Conservation (phyloP, 495 filamentous ascomycete species). For the Halenospora varia region DNA sequence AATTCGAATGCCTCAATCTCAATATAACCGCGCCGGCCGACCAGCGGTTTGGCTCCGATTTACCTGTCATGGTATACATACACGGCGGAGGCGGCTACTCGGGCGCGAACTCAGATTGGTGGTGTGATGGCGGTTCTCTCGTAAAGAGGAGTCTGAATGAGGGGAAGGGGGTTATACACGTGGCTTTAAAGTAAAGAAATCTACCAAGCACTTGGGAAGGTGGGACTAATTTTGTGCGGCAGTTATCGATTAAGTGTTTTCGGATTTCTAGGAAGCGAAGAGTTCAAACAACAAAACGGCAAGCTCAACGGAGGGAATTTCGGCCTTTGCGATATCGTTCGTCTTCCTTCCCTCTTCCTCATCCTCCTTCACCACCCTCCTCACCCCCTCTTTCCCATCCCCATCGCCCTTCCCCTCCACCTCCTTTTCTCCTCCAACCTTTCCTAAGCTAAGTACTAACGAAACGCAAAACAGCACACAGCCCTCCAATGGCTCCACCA, state of each 20-base stretch:
- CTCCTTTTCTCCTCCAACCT: too few species aligned
- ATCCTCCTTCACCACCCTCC: too few species aligned
- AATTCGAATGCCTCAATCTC: constrained; percentile 43
- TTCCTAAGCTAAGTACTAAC: too few species aligned
- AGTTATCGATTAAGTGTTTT: constrained; percentile 16
- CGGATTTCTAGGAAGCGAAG: constrained; percentile 10
- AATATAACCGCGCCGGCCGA: constrained; percentile 35
- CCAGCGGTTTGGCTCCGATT: not conserved
- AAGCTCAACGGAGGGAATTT: constrained; percentile 3
- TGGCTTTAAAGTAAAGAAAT: constrained; percentile 17
- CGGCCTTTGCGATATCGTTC: not conserved
- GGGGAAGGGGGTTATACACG: constrained; percentile 3
- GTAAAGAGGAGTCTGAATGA: constrained; percentile 5
- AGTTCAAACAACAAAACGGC: constrained; percentile 8
- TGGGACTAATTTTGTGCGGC: not conserved
- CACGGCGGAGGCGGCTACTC: constrained; percentile 28
- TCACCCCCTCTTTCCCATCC: too few species aligned
- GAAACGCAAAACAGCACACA: constrained; percentile 38
- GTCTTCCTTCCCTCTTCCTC: constrained; percentile 29
- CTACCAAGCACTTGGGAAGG: not conserved
- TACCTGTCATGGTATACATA: constrained; percentile 43
- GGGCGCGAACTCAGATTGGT: constrained; percentile 14
- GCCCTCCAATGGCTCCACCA: constrained; percentile 41
- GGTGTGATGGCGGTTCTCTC: constrained; percentile 9
- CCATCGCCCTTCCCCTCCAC: too few species aligned